Percentiles rank a stretch among this genome's conserved stretches.
Conservation (phyloP, 2,329 filamentous ascomycete species). For the Arthrobotrys iridis region DNA sequence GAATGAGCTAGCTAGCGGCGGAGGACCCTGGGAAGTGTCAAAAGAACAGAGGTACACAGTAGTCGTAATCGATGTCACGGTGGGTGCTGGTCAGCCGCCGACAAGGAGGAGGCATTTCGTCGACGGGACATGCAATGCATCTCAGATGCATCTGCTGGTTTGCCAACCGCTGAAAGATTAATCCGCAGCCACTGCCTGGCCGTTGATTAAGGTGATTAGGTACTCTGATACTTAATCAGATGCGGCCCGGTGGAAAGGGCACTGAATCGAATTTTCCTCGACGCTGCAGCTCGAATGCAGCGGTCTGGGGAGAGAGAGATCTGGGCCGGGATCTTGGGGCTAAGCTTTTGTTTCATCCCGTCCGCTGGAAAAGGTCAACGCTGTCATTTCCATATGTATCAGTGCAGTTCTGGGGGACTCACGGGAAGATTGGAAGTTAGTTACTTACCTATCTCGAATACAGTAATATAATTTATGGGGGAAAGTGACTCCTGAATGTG, state of each 20-base stretch:
- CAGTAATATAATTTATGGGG: background rate
- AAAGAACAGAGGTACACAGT: no score
- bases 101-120: background rate
- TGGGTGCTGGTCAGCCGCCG: conserved; percentile 30
- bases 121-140: conserved; percentile 1
- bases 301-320: background rate
- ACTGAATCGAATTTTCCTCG: conserved; percentile 3
- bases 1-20: conserved; percentile 20
- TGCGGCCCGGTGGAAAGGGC: background rate
- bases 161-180: conserved; percentile 5
- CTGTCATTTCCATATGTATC: conserved; percentile 14
- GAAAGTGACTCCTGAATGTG: conserved; percentile 4
- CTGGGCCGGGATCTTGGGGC: conserved; percentile 35
- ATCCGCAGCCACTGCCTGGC: conserved; percentile 6
- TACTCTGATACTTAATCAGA: background rate
- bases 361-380: conserved; percentile 14
- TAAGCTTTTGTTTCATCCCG: conserved; percentile 47
- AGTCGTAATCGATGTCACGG: conserved; percentile 31
- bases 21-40: conserved; percentile 38
- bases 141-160: background rate
- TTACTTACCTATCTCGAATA: background rate
- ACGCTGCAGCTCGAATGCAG: conserved; percentile 12
- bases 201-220: background rate
- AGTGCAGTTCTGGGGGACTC: no score
- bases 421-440: no score